Evolutionary conservation across 768 basidiomycete genomes (phyloP), one percentile per base, ranked within the genome.

Genomic region (Boletus sensibilis): DNA sequence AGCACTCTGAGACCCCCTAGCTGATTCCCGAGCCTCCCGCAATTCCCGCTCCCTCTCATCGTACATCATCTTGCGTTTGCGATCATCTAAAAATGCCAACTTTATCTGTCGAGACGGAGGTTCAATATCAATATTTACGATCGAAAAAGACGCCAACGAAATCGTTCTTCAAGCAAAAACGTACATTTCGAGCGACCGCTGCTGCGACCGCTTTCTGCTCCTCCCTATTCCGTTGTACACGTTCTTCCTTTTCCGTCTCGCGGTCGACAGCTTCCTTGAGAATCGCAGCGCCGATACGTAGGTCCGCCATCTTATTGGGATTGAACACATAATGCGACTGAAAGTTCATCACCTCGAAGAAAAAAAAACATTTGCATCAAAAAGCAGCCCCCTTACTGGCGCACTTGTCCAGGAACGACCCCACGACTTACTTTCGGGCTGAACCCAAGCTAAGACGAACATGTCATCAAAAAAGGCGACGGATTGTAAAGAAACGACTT

Each of bases 11-110:
- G 56, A 40, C 18, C n/a, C 59, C n/a, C 10, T 55, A 5, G 52
- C 66, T 4, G 64, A 69, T 38, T 69, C 74, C 45, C 76, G 74
- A 41, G 78, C 79, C 52, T 65, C 74, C 42, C 83, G 74, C 48
- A 68, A 73, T 57, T 82, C 74, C 65, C 72, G 80, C 59, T 92
- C 90, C 60, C 82, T 76, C 63, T 86, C 75, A 56, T 90, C 84
- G 9, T 70, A 71, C 56, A 80, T 50, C 62, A 72, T 68, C 64
- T 84, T 86, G 1, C 74, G 71, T 64, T 78, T 86, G 49, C 92
- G 80, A 66, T 94, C 92, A 45, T 94, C 92, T 64, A 91, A 78
- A 67, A 83, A 92, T 2, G 86, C 86, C 48, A 91, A 71, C 67
- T 85, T 89, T n/a, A 88, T 84, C 91, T 92, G 59, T 42, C 18